Evolutionary conservation across 257 asterid genomes (phyloP).

Genomic region (Nicotiana tabacum): DNA sequence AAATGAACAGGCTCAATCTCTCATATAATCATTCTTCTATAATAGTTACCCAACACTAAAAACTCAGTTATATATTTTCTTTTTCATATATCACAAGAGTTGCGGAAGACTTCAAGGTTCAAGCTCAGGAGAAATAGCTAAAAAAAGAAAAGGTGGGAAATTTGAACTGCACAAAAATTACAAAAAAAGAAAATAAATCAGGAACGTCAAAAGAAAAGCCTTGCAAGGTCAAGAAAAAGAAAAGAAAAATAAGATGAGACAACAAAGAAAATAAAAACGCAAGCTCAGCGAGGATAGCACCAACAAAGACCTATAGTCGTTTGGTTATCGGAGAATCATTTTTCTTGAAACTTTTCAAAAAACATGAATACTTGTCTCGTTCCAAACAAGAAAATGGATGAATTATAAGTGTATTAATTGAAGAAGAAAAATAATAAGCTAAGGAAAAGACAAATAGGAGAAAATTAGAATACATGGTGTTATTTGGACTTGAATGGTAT

Average conservation of each 20-base stretch:
- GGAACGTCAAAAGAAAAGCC: background rate
- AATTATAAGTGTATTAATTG: too few relatives aligned
- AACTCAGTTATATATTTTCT: background rate
- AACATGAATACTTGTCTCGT: background rate
- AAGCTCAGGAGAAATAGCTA: slow-evolving; percentile 38
- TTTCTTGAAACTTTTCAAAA: background rate
- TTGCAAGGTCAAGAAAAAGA: slow-evolving; percentile 40
- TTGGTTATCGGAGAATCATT: fast-evolving
- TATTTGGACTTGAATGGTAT: background rate
- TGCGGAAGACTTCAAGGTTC: background rate
- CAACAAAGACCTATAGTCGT: fast-evolving
- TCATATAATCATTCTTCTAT: background rate
- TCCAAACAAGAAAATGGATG: background rate
- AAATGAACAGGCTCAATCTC: background rate
- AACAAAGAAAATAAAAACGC: background rate
- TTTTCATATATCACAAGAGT: background rate
- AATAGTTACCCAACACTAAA: background rate
- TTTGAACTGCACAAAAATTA: background rate
- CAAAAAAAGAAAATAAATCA: fast-evolving
- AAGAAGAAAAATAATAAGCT: slow-evolving; percentile 8
- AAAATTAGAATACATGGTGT: background rate
- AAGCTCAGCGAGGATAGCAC: slow-evolving; percentile 32
- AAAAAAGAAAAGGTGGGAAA: slow-evolving; percentile 11
- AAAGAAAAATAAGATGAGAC: fast-evolving
- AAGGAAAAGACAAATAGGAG: slow-evolving; percentile 9